Evolutionary conservation across 1,284 basidiomycete species (phyloP).

Genomic region (Marasmius fiardii): DNA sequence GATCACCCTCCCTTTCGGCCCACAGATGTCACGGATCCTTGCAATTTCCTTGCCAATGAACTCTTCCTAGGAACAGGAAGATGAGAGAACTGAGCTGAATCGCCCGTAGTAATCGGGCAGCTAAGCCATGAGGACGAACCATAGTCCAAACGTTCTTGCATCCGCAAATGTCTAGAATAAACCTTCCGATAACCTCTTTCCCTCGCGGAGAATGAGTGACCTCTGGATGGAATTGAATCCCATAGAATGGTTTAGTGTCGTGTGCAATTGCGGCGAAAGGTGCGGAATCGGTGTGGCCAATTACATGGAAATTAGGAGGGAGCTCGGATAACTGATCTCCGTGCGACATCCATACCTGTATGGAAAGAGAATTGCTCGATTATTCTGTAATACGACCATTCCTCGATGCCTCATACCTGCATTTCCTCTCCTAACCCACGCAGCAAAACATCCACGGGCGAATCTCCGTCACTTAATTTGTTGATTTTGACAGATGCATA

Average conservation of each 20-base stretch:
- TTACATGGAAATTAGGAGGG: constrained; percentile 84
- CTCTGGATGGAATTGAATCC: constrained; percentile 99
- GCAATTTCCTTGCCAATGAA: constrained; percentile 98
- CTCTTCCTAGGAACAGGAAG: constrained; percentile 57
- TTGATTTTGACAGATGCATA: constrained; percentile 81
- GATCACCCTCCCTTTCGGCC: constrained; percentile 92
- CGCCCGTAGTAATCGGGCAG: too few species aligned
- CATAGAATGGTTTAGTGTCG: constrained; percentile 86
- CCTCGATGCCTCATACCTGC: constrained; percentile 51
- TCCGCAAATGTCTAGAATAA: constrained; percentile 84
- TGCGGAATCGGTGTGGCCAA: constrained; percentile 85
- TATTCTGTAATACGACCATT: too few species aligned
- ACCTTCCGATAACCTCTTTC: constrained; percentile 88
- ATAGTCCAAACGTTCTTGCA: constrained; percentile 93
- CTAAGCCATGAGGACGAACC: constrained; percentile 45
- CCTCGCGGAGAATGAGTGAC: constrained; percentile 94
- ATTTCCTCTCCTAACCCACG: constrained; percentile 81
- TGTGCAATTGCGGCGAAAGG: constrained; percentile 96
- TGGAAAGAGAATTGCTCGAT: too few species aligned
- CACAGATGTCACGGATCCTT: constrained; percentile 94
- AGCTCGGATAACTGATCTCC: constrained; percentile 89
- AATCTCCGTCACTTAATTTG: constrained; percentile 56
- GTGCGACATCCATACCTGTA: constrained; percentile 99
- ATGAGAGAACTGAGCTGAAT: constrained; percentile 4
- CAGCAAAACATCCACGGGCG: constrained; percentile 71